phyloP scores from a whole-genome alignment of 192 early-diverging fungal genomes.

The Funneliformis geosporum region DNA sequence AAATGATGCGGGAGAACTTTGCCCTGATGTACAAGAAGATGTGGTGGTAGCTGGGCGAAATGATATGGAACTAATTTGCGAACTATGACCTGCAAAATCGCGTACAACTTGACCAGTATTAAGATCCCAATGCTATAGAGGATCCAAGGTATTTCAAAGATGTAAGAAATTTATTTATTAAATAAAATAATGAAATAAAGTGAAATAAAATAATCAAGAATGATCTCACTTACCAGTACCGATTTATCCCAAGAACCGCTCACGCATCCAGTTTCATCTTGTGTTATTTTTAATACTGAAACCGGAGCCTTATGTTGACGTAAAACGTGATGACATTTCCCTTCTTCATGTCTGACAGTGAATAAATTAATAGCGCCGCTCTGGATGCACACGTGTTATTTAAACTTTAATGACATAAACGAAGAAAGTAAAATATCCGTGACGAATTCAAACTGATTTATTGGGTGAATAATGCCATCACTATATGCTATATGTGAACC shows the following conservation, averaged over 20 bases:
- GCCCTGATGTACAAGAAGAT: neutral
- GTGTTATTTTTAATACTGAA: conserved; percentile 76
- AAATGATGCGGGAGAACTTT: conserved; percentile 17
- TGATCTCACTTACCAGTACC: conserved; percentile 62
- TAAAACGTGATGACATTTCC: conserved; percentile 81
- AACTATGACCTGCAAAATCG: conserved; percentile 70
- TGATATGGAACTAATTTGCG: conserved; percentile 77
- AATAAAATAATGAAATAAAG: conserved; percentile 1
- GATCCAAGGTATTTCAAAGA: no score
- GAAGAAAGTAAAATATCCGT: neutral
- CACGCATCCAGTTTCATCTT: conserved; percentile 78
- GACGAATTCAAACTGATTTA: neutral
- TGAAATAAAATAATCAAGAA: neutral
- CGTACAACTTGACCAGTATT: conserved; percentile 73
- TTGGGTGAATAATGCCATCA: neutral
- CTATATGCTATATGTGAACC: neutral
- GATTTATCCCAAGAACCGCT: conserved; percentile 97
- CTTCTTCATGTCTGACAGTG: conserved; percentile 93
- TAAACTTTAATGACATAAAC: neutral
- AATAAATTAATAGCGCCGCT: conserved; percentile 85
- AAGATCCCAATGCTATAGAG: conserved; percentile 82
- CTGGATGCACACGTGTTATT: conserved; percentile 35
- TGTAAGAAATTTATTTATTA: no score
- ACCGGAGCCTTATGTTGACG: conserved; percentile 81
- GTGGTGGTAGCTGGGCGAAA: conserved; percentile 62